Base-by-base conservation (phyloP, 1,139 yeast genomes). In the Geotrichum aggregatum region DNA sequence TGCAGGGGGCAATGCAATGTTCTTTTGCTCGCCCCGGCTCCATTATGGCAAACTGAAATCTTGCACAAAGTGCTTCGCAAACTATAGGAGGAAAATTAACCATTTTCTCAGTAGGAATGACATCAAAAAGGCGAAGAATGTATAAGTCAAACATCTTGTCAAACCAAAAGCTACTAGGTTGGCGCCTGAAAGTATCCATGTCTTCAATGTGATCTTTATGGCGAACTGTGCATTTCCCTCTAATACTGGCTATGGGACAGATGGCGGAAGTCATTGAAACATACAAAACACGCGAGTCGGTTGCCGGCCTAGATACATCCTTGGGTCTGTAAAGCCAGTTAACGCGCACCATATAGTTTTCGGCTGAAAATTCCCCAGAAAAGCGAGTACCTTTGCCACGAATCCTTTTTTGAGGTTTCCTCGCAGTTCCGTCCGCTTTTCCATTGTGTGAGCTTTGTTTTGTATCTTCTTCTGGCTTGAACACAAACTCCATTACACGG, bases 251-350 rank as follows among this genome's bases (percentile, higher is more conserved):
- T 3, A 91, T 68, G 0, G 96, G 96, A 59, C 97, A 87, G 8
- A 80, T 71, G 65, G 88, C 97, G 26, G 87, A 78, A 64, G 91
- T 95, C 83, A 89, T 80, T 0, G 97, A 86, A 0, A 95, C 92
- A 65, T 76, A 88, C 4, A 92, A 71, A 49, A 86, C 69, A 54
- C 98, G 74, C 2, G 96, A 78, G 65, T 89, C 96, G 4, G 74
- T 68, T 1, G 85, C 74, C 34, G 78, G 76, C 56, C 83, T 78
- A 51, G 85, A 82, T 41, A 91, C 84, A 65, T 89, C 98, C 56
- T 92, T 72, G 0, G 96, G 95, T 47, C 98, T 74, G 65, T 89
- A 88, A 65, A 84, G 84, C 98, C 98, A 91, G 70, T 91, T 94
- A 58, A 92, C 82, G 55, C 82, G 83, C 59, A 88, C 81, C 57